Conservation (phyloP, 2,329 filamentous ascomycete genomes). For the Colletotrichum sidae region DNA sequence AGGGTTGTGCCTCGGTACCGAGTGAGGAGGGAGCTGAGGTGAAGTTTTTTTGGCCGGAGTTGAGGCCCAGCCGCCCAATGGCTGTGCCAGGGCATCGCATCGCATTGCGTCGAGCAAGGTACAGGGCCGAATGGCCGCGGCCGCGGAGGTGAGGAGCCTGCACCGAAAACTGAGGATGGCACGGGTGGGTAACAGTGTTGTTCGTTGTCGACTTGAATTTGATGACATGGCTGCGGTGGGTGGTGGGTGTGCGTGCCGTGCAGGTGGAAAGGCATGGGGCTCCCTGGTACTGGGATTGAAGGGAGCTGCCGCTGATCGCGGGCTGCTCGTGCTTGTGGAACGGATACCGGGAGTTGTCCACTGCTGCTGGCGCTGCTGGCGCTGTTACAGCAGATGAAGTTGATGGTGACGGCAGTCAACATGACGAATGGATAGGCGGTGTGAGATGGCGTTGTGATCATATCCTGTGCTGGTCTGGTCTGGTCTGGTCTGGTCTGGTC, state of each 20-base stretch:
- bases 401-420: background rate
- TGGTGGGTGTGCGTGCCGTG: slow-evolving; percentile 6
- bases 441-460: background rate
- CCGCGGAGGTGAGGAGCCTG: slow-evolving; percentile 31
- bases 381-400: background rate
- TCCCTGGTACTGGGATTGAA: slow-evolving; percentile 2
- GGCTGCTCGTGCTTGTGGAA: slow-evolving; percentile 5
- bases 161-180: background rate
- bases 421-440: background rate
- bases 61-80: too few species aligned
- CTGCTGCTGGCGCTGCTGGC: background rate
- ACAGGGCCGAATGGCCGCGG: slow-evolving; percentile 29
- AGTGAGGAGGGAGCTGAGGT: slow-evolving; percentile 13
- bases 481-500: too few species aligned
- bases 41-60: slow-evolving; percentile 1
- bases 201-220: background rate
- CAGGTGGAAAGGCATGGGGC: slow-evolving; percentile 9
- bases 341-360: slow-evolving; percentile 1
- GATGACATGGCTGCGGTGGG: background rate
- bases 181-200: background rate
- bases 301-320: slow-evolving; percentile 16
- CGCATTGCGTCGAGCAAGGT: slow-evolving; percentile 15
- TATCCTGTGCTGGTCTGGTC: too few species aligned
- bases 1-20: slow-evolving; percentile 34
- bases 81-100: too few species aligned